phyloP scores from a whole-genome alignment of 1,139 yeast species.

The Nakaseomyces nivariensis region DNA sequence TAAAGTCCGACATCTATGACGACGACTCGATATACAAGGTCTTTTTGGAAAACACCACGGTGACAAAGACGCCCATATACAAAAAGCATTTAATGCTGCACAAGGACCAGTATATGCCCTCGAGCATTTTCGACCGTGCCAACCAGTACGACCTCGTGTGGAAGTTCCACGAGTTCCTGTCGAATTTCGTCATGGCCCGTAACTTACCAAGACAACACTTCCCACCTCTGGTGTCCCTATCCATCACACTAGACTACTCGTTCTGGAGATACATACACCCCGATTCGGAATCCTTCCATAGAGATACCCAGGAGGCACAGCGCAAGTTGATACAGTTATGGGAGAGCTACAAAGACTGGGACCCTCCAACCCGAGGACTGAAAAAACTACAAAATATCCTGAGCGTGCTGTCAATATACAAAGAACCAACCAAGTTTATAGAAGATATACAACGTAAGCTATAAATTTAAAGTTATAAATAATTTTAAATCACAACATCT shows the following conservation, averaged over 20 bases:
- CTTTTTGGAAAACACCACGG: conserved; percentile 22
- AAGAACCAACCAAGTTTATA: conserved; percentile 16
- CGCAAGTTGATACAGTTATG: conserved; percentile 20
- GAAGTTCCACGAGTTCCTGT: conserved; percentile 28
- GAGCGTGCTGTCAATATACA: conserved; percentile 25
- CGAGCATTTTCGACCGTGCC: conserved; percentile 22
- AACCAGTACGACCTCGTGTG: conserved; percentile 30
- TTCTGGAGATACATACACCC: conserved; percentile 11
- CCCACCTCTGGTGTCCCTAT: conserved; percentile 12
- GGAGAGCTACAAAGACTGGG: conserved; percentile 25
- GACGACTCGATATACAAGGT: conserved; percentile 22
- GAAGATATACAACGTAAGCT: conserved; percentile 16
- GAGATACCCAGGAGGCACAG: conserved; percentile 18
- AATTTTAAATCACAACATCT: not conserved
- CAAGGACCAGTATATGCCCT: conserved; percentile 17
- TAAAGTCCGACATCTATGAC: conserved; percentile 20
- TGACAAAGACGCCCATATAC: conserved; percentile 21
- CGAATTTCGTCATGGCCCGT: conserved; percentile 19
- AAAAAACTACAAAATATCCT: conserved; percentile 23
- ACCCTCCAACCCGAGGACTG: conserved; percentile 28
- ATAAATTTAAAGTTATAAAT: not conserved
- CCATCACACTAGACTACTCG: conserved; percentile 14
- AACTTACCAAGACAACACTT: conserved; percentile 21
- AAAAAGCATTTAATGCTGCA: conserved; percentile 16
- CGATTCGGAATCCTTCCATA: conserved; percentile 13